Percentiles rank a stretch among this genome's conserved stretches.
phyloP scores from a whole-genome alignment of 805 yeast genomes.

The Jamesozyma lodderae region DNA sequence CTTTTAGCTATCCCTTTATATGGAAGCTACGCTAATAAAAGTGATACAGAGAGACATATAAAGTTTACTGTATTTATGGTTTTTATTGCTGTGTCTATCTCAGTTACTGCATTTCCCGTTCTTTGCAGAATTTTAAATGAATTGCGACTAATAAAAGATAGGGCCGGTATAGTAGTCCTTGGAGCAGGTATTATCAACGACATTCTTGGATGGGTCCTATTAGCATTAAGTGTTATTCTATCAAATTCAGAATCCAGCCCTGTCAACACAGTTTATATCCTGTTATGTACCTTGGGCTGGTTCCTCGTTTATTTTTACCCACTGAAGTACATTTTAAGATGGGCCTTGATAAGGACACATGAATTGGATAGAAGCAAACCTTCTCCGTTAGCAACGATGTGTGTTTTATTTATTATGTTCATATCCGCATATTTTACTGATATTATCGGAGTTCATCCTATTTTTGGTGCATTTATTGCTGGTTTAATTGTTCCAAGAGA shows the following conservation, averaged over 20 bases:
- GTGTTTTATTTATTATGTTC: constrained; percentile 48
- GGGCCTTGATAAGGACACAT: constrained; percentile 40
- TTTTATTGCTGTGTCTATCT: constrained; percentile 73
- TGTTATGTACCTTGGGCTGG: constrained; percentile 63
- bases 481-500: constrained; percentile 74
- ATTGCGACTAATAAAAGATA: constrained; percentile 56
- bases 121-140: constrained; percentile 71
- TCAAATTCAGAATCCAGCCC: constrained; percentile 61
- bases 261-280: constrained; percentile 58
- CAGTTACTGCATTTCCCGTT: constrained; percentile 82
- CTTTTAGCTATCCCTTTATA: constrained; percentile 61
- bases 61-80: constrained; percentile 70
- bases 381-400: constrained; percentile 49
- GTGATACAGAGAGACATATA: constrained; percentile 28
- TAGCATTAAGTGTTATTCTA: constrained; percentile 67
- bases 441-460: constrained; percentile 78
- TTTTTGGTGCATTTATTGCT: constrained; percentile 74
- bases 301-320: constrained; percentile 51
- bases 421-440: constrained; percentile 71
- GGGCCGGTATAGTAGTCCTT: constrained; percentile 64
- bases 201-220: constrained; percentile 69
- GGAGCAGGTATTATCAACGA: constrained; percentile 81
- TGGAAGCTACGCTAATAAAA: constrained; percentile 39
- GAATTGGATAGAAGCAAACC: constrained; percentile 54
- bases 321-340: constrained; percentile 40